Evolutionary conservation across 2,329 filamentous ascomycete genomes (phyloP).

Genomic region (Ascochyta lentis): DNA sequence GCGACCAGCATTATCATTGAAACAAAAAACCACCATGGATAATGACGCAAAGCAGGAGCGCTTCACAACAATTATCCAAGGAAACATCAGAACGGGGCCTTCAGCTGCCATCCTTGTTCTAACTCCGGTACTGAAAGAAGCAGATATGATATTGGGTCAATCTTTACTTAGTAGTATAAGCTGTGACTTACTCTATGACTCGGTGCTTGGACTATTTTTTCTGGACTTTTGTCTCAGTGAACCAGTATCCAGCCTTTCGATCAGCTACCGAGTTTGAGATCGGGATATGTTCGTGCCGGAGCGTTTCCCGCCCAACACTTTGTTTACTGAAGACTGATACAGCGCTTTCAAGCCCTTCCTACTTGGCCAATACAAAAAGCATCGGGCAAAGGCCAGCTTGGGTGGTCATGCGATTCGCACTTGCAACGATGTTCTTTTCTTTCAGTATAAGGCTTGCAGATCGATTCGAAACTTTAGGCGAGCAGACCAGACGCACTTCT

Average conservation of each 20-base stretch:
- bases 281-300: slow-evolving; percentile 38
- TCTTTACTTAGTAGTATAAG: slow-evolving; percentile 30
- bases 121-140: slow-evolving; percentile 25
- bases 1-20: slow-evolving; percentile 25
- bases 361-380: slow-evolving; percentile 33
- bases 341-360: slow-evolving; percentile 32
- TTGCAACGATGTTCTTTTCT: slow-evolving; percentile 49
- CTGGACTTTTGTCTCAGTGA: slow-evolving; percentile 36
- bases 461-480: slow-evolving; percentile 24
- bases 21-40: slow-evolving; percentile 31
- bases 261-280: slow-evolving; percentile 30
- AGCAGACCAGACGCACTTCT: too few relatives aligned
- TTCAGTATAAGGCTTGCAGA: slow-evolving; percentile 27
- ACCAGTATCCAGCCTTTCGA: slow-evolving; percentile 35
- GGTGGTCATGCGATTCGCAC: slow-evolving; percentile 43
- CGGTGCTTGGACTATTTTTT: neutral
- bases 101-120: slow-evolving; percentile 28
- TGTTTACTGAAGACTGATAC: slow-evolving; percentile 20
- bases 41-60: slow-evolving; percentile 28
- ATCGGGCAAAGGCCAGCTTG: slow-evolving; percentile 40
- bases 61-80: slow-evolving; percentile 44
- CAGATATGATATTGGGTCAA: slow-evolving; percentile 25
- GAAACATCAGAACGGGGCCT: slow-evolving; percentile 43
- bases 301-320: slow-evolving; percentile 31
- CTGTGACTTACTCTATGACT: neutral